Evolutionary conservation across 306 rosid genomes (phyloP), one percentile per base, ranked within the genome.

Genomic region (Elaeagnus macrophylla): DNA sequence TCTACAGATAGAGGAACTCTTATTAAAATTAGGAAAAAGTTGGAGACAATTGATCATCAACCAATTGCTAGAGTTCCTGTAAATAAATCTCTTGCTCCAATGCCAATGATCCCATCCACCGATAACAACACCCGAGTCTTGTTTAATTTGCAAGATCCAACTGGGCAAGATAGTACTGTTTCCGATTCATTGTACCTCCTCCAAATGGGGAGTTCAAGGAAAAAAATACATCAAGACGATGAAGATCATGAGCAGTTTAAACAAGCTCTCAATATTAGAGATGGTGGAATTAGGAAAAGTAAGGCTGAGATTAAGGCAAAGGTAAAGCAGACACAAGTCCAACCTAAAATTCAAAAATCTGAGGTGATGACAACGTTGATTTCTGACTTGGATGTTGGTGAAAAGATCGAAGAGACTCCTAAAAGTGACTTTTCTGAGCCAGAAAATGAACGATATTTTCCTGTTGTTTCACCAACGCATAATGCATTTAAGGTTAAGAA

Each of bases 1-100:
- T 90, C 97, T 37, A 86, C 95, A 1, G 97, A 86, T 17, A 76
- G 97, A 76, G 97, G 95, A 10, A 68, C 86, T 14, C 56, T 70
- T 63, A 67, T 76, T 20, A 90, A 71, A 75, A 71, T 75, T 88
- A 81, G 76, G 77, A 40, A 60, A 36, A 81, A 74, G 68, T 25
- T 15, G n/a, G 95, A 90, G 39, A 60, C 75, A 56, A 0, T 48
- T 5, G 95, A 90, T 9, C 78, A 66, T 70, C 95, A 74, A 66
- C 83, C 84, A 35, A 71, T 75, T 14, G 62, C 56, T 10, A 86
- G 84, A 79, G 81, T 73, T 47, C 75, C 76, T 0, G 77, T 79
- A 46, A 72, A 76, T 61, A 90, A 81, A 69, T 86, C 88, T n/a
- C 53, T 77, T 39, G 70, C 67, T 3, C 39, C 80, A 17, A 63